Percentiles rank a stretch among this genome's conserved stretches.
These are phyloP conservation scores for Chaetothyriales sp. DNA, from an alignment of 2,329 filamentous ascomycete genomes.

Conservation along the genomic window DNA sequence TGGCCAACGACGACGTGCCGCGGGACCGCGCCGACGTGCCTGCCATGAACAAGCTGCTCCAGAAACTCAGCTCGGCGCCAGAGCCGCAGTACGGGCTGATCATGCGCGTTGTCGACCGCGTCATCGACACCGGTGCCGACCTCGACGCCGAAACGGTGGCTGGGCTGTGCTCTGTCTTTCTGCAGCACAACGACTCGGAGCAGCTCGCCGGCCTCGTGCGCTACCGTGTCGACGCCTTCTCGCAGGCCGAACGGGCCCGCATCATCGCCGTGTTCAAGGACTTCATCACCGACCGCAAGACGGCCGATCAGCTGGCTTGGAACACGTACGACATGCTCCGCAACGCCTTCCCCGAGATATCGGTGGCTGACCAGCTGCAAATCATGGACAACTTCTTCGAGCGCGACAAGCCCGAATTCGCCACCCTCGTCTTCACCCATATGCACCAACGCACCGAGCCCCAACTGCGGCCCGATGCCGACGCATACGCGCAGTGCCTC, in stretches of 20 bases:
- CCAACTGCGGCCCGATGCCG: conserved; percentile 50
- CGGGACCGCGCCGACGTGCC: conserved; percentile 45
- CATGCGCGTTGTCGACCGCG: conserved; percentile 55
- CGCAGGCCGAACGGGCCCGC: conserved; percentile 51
- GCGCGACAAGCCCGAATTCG: conserved; percentile 69
- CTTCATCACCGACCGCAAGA: conserved; percentile 49
- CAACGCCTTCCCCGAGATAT: conserved; percentile 48
- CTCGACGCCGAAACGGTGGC: conserved; percentile 64
- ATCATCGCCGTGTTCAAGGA: conserved; percentile 53
- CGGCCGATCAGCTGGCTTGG: conserved; percentile 53
- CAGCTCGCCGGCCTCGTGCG: conserved; percentile 75
- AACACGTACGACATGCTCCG: conserved; percentile 46
- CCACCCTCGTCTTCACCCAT: conserved; percentile 72
- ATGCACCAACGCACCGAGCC: conserved; percentile 64
- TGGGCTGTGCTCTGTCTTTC: conserved; percentile 57
- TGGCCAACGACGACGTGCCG: conserved; percentile 38
- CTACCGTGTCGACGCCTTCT: conserved; percentile 56
- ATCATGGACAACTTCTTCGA: conserved; percentile 76
- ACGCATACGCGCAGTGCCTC: conserved; percentile 67
- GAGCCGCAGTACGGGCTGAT: conserved; percentile 57
- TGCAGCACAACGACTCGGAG: conserved; percentile 60
- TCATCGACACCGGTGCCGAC: conserved; percentile 55
- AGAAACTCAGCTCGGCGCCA: conserved; percentile 48
- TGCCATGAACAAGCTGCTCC: conserved; percentile 58
- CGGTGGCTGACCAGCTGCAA: conserved; percentile 49